phyloP scores from a whole-genome alignment of 257 asterid species.

The Solanum virginianum region DNA sequence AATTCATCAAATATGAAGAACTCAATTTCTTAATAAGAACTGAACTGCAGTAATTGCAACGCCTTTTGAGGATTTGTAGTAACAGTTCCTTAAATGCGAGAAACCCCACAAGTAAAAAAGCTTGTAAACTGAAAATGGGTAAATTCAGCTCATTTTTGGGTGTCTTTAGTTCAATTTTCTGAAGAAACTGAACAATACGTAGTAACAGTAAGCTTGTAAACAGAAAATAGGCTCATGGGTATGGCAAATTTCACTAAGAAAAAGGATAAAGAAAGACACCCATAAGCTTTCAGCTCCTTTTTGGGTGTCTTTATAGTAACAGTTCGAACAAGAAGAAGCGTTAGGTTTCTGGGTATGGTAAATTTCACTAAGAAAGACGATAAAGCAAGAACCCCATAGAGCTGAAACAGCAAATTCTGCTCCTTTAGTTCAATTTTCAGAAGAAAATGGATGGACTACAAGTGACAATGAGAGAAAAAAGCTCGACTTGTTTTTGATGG shows the following conservation, averaged over 20 bases:
- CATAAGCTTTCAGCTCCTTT: background rate
- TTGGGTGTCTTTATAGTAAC: background rate
- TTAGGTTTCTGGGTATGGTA: background rate
- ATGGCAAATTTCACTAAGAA: background rate
- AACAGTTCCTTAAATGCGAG: background rate
- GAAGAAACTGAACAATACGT: background rate
- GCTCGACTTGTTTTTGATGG: background rate
- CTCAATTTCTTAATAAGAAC: background rate
- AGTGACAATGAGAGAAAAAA: background rate
- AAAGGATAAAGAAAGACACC: background rate
- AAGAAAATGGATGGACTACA: background rate
- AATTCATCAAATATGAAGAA: constrained; percentile 3
- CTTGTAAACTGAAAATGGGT: background rate
- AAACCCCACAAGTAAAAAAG: background rate
- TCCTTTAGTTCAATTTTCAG: background rate
- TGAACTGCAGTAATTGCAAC: background rate
- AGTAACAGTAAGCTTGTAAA: background rate
- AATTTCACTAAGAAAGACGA: background rate
- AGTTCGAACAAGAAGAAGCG: no score
- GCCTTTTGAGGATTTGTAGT: background rate
- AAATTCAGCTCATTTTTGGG: background rate
- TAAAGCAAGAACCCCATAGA: background rate
- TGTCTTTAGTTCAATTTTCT: background rate
- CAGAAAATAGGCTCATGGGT: background rate
- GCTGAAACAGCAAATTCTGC: background rate